A percentile compares a stretch with the other conserved stretches of the same genome.
Evolutionary conservation across 2,329 filamentous ascomycete species (phyloP).

Genomic region (Claviceps fusiformis): DNA sequence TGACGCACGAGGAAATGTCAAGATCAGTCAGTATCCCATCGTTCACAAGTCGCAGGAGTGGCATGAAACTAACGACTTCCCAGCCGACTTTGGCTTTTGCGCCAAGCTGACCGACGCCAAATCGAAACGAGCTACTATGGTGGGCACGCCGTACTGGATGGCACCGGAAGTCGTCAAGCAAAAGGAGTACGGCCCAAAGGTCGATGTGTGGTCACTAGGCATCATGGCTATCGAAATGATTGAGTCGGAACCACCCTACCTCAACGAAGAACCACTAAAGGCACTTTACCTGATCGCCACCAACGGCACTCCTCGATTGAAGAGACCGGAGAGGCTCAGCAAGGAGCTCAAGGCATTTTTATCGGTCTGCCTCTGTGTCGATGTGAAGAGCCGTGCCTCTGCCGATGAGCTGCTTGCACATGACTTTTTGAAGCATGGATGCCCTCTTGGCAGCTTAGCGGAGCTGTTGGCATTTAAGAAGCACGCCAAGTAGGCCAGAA

Average conservation of each 20-base stretch:
- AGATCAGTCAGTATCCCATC: slow-evolving; percentile 64
- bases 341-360: slow-evolving; percentile 97
- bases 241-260: slow-evolving; percentile 91
- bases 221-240: slow-evolving; percentile 99
- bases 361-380: slow-evolving; percentile 89
- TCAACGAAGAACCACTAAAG: slow-evolving; percentile 96
- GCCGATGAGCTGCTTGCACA: slow-evolving; percentile 80
- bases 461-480: slow-evolving; percentile 83
- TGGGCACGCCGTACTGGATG: slow-evolving; percentile 99
- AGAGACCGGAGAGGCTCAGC: slow-evolving; percentile 96
- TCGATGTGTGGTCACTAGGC: slow-evolving; percentile 96
- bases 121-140: slow-evolving; percentile 97
- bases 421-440: slow-evolving; percentile 90
- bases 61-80: slow-evolving; percentile 18
- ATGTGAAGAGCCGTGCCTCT: slow-evolving; percentile 87
- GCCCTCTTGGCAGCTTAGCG: slow-evolving; percentile 66
- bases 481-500: slow-evolving; percentile 41
- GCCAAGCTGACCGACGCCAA: slow-evolving; percentile 96
- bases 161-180: slow-evolving; percentile 98
- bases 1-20: slow-evolving; percentile 88
- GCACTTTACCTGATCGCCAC: slow-evolving; percentile 95
- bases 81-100: slow-evolving; percentile 97
- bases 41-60: background rate
- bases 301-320: slow-evolving; percentile 88
- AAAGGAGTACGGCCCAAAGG: slow-evolving; percentile 96